Percentiles rank a stretch among this genome's conserved stretches.
These are phyloP conservation scores for Daldinia concentrica DNA, from an alignment of 495 filamentous ascomycete species.

Conservation along the genomic window DNA sequence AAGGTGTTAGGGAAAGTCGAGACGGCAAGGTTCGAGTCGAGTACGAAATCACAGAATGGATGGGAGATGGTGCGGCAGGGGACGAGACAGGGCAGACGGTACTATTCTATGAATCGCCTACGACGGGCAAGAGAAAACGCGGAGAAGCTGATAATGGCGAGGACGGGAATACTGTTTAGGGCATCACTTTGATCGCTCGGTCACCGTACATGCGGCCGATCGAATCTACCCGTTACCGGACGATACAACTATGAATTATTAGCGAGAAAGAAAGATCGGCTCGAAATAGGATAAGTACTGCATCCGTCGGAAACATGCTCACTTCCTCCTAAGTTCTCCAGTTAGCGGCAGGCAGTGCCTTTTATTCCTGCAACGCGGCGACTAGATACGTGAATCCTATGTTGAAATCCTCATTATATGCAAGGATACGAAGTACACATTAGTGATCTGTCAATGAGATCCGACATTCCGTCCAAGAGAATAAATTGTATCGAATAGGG, in stretches of 20 bases:
- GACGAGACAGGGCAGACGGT: constrained; percentile 69
- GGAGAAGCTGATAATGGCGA: constrained; percentile 49
- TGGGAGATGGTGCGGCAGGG: constrained; percentile 62
- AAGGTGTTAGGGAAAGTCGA: constrained; percentile 63
- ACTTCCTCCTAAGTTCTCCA: constrained; percentile 15
- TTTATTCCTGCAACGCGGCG: constrained; percentile 16
- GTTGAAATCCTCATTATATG: constrained; percentile 10
- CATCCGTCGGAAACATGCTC: constrained; percentile 19
- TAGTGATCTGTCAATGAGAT: constrained; percentile 15
- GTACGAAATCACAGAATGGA: constrained; percentile 87
- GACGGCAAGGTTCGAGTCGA: constrained; percentile 72
- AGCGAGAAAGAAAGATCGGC: constrained; percentile 16
- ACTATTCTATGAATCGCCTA: constrained; percentile 47
- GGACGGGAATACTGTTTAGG: constrained; percentile 31
- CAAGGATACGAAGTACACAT: constrained; percentile 31
- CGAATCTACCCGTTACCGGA: constrained; percentile 12
- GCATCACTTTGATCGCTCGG: constrained; percentile 10
- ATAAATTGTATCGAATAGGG: constrained; percentile 29
- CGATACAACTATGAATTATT: constrained; percentile 28
- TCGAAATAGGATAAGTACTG: constrained; percentile 24
- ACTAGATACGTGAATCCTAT: constrained; percentile 14
- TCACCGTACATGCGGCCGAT: constrained; percentile 27
- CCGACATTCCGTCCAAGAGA: constrained; percentile 11
- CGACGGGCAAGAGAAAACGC: constrained; percentile 64
- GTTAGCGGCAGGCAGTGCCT: constrained; percentile 11